Conservation (phyloP, 2,329 filamentous ascomycete genomes). For the Penicillium sp. region DNA sequence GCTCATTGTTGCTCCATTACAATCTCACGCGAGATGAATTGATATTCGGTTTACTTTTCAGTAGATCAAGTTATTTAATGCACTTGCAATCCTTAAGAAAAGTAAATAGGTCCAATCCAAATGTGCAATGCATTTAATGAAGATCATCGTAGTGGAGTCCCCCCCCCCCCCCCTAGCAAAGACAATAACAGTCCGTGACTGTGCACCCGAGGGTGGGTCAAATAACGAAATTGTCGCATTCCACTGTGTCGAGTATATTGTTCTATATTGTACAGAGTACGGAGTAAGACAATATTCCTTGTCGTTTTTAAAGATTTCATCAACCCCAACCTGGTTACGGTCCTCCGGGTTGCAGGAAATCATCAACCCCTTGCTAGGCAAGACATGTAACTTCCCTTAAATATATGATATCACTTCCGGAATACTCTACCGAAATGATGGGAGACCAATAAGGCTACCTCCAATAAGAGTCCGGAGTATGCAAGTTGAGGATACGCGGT, state of each 20-base stretch:
- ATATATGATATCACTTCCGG: background rate
- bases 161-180: background rate
- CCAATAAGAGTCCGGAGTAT: too few species aligned
- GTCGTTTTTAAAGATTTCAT: slow-evolving; percentile 1
- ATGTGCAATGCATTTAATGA: background rate
- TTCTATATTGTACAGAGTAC: background rate
- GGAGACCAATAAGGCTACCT: too few species aligned
- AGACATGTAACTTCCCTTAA: background rate
- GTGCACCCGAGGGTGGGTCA: background rate
- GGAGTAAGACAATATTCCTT: background rate
- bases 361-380: slow-evolving; percentile 4
- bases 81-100: background rate
- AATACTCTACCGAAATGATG: background rate
- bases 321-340: slow-evolving; percentile 10
- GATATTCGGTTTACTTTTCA: background rate
- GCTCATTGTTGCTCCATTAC: background rate
- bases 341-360: slow-evolving; percentile 6
- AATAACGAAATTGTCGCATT: background rate
- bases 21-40: background rate
- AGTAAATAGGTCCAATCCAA: background rate
- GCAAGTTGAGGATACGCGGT: background rate
- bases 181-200: too few species aligned
- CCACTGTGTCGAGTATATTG: background rate
- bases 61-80: background rate
- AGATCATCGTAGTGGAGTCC: background rate